Conservation (phyloP, 2,329 filamentous ascomycete genomes). For the Talaromyces marneffei region DNA sequence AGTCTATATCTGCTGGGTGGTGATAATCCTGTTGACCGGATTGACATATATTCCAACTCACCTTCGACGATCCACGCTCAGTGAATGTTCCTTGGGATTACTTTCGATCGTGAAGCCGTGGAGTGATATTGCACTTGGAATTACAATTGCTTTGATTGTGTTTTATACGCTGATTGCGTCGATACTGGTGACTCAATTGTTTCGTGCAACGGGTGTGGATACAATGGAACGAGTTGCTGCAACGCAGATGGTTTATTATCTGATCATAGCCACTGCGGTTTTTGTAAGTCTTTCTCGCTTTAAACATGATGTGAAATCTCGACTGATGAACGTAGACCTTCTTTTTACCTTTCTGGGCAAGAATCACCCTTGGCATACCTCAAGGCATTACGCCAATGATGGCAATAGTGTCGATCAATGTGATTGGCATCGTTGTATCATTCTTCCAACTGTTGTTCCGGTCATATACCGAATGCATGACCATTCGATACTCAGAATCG, state of each 20-base stretch:
- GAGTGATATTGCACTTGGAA: conserved; percentile 19
- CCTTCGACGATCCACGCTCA: conserved; percentile 10
- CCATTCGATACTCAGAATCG: background rate
- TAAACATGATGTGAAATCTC: background rate
- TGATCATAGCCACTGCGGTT: conserved; percentile 17
- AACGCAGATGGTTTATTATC: conserved; percentile 23
- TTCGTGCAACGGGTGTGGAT: conserved; percentile 18
- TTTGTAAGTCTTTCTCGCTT: conserved; percentile 18
- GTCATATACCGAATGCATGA: conserved; percentile 5
- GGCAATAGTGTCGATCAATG: conserved; percentile 20
- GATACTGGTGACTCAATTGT: conserved; percentile 17
- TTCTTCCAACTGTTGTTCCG: conserved; percentile 23
- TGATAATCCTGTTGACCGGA: conserved; percentile 15
- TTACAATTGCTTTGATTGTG: conserved; percentile 18
- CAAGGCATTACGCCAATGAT: conserved; percentile 17
- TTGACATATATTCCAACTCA: conserved; percentile 22
- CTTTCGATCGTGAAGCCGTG: conserved; percentile 18
- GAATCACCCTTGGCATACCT: background rate
- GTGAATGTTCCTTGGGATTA: conserved; percentile 18
- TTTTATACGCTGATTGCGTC: conserved; percentile 17
- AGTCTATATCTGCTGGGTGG: conserved; percentile 17
- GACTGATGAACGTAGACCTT: conserved; percentile 12
- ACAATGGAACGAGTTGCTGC: conserved; percentile 20
- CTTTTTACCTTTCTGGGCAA: conserved; percentile 21
- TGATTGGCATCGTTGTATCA: conserved; percentile 20